phyloP scores from a whole-genome alignment of 495 filamentous ascomycete genomes.

The Hyaloscypha bicolor region DNA sequence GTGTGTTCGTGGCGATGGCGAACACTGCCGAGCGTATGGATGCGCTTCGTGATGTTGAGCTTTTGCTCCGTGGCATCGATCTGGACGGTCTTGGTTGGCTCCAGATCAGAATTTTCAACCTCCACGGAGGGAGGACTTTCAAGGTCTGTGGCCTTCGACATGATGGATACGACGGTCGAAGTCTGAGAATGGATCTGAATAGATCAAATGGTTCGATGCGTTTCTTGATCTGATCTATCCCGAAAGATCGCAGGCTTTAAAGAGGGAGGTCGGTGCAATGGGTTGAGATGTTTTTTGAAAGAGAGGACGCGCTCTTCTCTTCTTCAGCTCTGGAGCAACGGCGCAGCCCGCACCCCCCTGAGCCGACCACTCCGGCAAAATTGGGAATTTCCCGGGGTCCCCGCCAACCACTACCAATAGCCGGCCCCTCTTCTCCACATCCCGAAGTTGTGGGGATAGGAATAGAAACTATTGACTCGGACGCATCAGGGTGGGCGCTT shows the following conservation, averaged over 20 bases:
- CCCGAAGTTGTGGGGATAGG: neutral
- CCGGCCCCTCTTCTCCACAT: neutral
- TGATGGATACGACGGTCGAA: neutral
- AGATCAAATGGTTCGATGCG: neutral
- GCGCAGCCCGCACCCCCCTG: neutral
- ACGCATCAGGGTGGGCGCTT: too few species aligned
- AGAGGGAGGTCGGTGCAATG: neutral
- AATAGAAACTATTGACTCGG: neutral
- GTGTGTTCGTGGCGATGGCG: constrained; percentile 52
- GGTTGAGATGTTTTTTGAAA: neutral
- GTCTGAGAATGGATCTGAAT: neutral
- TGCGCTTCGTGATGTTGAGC: constrained; percentile 21
- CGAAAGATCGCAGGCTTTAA: neutral
- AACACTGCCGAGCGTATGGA: constrained; percentile 46
- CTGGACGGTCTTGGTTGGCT: constrained; percentile 22
- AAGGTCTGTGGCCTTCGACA: neutral
- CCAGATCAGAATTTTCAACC: constrained; percentile 13
- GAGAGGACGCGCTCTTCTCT: neutral
- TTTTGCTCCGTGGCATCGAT: constrained; percentile 11
- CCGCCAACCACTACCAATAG: neutral
- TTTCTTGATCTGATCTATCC: neutral
- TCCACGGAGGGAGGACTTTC: neutral
- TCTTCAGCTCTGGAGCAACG: neutral
- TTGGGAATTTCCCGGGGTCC: neutral
- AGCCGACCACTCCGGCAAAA: neutral